Percentiles rank a stretch among this genome's conserved stretches.
Evolutionary conservation across 106 monocot genomes (phyloP).

Genomic region (Posidonia australis): DNA sequence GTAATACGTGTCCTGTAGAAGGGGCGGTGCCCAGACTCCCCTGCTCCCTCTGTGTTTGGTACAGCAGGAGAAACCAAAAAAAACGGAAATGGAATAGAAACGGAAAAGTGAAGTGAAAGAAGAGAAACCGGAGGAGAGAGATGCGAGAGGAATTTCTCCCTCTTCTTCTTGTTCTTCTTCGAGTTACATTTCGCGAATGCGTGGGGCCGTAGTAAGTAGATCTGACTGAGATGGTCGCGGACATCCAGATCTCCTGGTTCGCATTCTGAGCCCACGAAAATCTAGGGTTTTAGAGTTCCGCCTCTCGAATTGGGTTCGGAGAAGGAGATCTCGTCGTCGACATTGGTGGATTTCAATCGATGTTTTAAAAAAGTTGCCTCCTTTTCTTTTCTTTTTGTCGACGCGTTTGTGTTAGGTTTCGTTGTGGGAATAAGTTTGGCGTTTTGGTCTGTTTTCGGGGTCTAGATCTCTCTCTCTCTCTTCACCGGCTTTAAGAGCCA

Average conservation of each 20-base stretch:
- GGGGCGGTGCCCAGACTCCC: not conserved
- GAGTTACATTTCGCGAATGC: not conserved
- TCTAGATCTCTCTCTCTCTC: constrained; percentile 1
- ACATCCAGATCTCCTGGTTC: not conserved
- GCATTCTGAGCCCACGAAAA: not conserved
- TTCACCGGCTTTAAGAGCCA: not conserved
- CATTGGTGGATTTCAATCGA: too few species aligned
- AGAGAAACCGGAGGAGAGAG: not conserved
- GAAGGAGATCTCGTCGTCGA: too few species aligned
- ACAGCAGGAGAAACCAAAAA: not conserved
- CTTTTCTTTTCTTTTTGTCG: too few species aligned
- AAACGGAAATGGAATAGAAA: too few species aligned
- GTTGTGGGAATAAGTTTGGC: not conserved
- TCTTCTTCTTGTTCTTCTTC: not conserved
- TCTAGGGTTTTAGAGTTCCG: too few species aligned
- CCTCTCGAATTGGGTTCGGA: too few species aligned
- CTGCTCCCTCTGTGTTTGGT: not conserved
- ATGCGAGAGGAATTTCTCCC: not conserved
- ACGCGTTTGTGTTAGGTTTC: not conserved
- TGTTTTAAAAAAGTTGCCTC: too few species aligned
- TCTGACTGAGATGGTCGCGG: not conserved
- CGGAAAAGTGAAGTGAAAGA: too few species aligned
- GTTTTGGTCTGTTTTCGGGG: not conserved
- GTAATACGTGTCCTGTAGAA: not conserved
- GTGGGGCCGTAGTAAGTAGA: not conserved